Base-by-base conservation (phyloP, 352 stramenopile genomes). In the Halophytophthora polymorphica region DNA sequence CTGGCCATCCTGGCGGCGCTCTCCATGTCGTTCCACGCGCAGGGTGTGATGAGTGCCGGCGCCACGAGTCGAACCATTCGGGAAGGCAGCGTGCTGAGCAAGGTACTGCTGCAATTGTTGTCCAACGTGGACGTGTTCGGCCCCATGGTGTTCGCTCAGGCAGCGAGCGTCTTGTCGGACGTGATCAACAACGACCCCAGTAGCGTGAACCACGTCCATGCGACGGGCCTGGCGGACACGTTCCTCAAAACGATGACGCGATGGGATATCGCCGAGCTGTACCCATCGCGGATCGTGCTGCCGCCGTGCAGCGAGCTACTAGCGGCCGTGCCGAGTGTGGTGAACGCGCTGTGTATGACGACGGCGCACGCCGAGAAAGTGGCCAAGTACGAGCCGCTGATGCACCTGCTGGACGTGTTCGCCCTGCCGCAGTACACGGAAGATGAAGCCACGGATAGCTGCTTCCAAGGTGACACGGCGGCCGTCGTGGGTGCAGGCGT, bases 101-200 rank as follows among this genome's bases (percentile, higher is more conserved):
- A 88, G 51, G 80, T 96, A 10, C 47, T 99, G 19, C 69, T 91
- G 28, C 84, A 92, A 31, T 86, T 98, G 46, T 63, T 98, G 48
- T 71, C 81, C 13, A 87, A 97, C 67, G 73, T 97, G 35, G 76
- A 96, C 53, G 61, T 76, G 4, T 98, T 98, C 57, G 95, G 96
- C 13, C 88, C 95, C 3, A 78, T 95, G n/a, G 61, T 98, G 29
- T 96, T 96, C 46, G 88, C 93, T 19, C 83, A 98, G 49, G 71
- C 93, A 11, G 71, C 83, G 3, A 96, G 96, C 18, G 73, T 99
- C 29, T 73, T 99, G 28, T 90, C 86, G 10, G 95, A 98, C 72
- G 79, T 98, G n/a, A 96, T 98, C 72, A 99, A 98, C 73, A 96
- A 95, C 36, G 95, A 98, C 71, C 96, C 74, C 63, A 98, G 74